phyloP scores from a whole-genome alignment of 2,329 filamentous ascomycete genomes.

The Pyricularia grisea region DNA sequence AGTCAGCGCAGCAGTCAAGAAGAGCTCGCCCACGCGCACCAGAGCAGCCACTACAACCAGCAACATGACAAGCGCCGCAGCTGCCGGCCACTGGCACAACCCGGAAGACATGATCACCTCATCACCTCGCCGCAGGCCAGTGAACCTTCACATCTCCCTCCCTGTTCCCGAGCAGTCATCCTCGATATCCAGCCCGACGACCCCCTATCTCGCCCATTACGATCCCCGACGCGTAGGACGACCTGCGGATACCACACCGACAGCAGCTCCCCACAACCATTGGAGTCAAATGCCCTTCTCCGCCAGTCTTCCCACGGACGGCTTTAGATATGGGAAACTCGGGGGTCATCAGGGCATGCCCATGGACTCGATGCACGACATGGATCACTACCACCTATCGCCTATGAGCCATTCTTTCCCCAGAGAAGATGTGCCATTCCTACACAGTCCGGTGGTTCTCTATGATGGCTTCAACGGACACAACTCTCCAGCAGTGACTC shows the following conservation, averaged over 20 bases:
- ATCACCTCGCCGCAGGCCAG: neutral
- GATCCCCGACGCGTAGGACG: conserved; percentile 44
- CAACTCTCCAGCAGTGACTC: conserved; percentile 41
- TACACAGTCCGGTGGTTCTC: conserved; percentile 45
- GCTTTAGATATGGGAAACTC: conserved; percentile 22
- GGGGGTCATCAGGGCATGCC: conserved; percentile 29
- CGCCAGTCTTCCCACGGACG: conserved; percentile 27
- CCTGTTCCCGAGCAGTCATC: conserved; percentile 19
- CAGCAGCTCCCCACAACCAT: conserved; percentile 30
- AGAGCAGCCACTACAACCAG: conserved; percentile 31
- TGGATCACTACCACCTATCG: conserved; percentile 47
- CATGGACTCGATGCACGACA: conserved; percentile 51
- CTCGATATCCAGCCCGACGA: conserved; percentile 12
- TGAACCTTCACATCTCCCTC: neutral
- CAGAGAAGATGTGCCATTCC: conserved; percentile 45
- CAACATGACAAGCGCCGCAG: neutral
- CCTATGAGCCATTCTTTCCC: conserved; percentile 43
- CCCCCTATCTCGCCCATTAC: conserved; percentile 26
- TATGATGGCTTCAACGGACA: conserved; percentile 48
- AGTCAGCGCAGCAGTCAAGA: conserved; percentile 39
- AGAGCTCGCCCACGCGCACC: conserved; percentile 29
- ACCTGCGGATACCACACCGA: conserved; percentile 28
- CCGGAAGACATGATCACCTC: neutral
- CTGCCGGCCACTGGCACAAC: neutral
- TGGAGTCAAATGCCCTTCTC: conserved; percentile 41